Base-by-base conservation (phyloP, 768 basidiomycete genomes). In the Lactarius quietus region DNA sequence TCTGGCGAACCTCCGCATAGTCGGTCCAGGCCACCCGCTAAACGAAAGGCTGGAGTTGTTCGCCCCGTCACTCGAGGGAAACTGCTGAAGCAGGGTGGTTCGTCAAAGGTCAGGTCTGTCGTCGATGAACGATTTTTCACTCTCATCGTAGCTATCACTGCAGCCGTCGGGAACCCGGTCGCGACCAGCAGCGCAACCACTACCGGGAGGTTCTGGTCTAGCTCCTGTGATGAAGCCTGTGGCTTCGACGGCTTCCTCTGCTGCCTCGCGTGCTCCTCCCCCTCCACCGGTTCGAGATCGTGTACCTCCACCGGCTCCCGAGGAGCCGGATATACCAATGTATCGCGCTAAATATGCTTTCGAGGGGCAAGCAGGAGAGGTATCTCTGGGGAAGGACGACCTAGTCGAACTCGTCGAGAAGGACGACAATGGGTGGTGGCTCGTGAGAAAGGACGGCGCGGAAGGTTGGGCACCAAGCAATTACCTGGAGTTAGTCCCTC, bases 391-490 rank as follows among this genome's bases (percentile, higher is more conserved):
- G 69, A 98, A 98, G 76, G 97, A 95, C 71, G 97, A 98, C 66
- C 64, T 91, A 3, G 92, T 98, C 1, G 95, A 98, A 77, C 79
- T 98, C 23, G 80, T 95, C 36, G 89, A 96, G 79, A 94, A 97
- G 74, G 88, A 89, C 73, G 86, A 95, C 65, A 96, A 96, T 70
- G 97, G 96, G 3, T 99, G 97, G 97, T 98, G 97, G 96, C 81
- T 97, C 36, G 89, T 98, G 63, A 92, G 89, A 81, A 93, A 90
- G 76, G 83, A 81, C 59, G 84, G 83, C 3, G 77, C 79, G 20
- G 94, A 98, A 73, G 97, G 93, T 17, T 99, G 95, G 95, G 93
- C 95, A 23, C 97, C 97, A 2, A 87, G 89, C 69, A 95, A 93
- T 75, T 97, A 95, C 72, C 86, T 96, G 8, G 95, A 97, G 73